Evolutionary conservation across 2,329 filamentous ascomycete genomes (phyloP).

Genomic region (Fusarium devonianum): DNA sequence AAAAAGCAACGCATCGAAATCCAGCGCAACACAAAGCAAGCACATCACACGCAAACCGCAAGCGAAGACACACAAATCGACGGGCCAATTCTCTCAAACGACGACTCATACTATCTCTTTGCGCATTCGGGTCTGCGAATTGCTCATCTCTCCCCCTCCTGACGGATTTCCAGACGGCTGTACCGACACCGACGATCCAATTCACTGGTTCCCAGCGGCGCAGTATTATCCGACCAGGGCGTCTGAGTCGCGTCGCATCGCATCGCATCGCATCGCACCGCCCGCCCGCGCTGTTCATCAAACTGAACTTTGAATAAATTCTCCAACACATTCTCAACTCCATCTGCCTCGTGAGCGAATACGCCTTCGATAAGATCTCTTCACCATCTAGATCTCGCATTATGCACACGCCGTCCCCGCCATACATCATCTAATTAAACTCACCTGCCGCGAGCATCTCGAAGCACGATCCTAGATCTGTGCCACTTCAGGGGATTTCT

Average conservation of each 20-base stretch:
- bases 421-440: constrained; percentile 28
- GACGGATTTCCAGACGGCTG: constrained; percentile 18
- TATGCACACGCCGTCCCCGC: constrained; percentile 31
- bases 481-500: constrained; percentile 12
- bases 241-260: constrained; percentile 24
- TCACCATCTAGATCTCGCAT: constrained; percentile 23
- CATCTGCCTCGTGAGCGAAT: constrained; percentile 9
- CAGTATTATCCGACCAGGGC: constrained; percentile 14
- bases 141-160: constrained; percentile 19
- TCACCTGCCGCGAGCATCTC: constrained; percentile 12
- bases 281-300: constrained; percentile 13
- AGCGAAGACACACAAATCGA: constrained; percentile 14
- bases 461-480: constrained; percentile 22
- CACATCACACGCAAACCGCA: constrained; percentile 20
- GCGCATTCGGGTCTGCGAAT: constrained; percentile 7
- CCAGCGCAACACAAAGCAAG: constrained; percentile 32
- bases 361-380: neutral
- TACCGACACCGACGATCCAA: constrained; percentile 19
- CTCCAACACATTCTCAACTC: neutral
- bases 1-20: constrained; percentile 39
- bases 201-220: constrained; percentile 10
- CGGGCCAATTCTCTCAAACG: constrained; percentile 14
- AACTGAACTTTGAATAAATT: constrained; percentile 9
- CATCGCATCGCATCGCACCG: constrained; percentile 23
- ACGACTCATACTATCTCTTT: constrained; percentile 23